Base-by-base conservation (phyloP, 371 early-diverging fungal genomes). In the Rhizopus stolonifer region DNA sequence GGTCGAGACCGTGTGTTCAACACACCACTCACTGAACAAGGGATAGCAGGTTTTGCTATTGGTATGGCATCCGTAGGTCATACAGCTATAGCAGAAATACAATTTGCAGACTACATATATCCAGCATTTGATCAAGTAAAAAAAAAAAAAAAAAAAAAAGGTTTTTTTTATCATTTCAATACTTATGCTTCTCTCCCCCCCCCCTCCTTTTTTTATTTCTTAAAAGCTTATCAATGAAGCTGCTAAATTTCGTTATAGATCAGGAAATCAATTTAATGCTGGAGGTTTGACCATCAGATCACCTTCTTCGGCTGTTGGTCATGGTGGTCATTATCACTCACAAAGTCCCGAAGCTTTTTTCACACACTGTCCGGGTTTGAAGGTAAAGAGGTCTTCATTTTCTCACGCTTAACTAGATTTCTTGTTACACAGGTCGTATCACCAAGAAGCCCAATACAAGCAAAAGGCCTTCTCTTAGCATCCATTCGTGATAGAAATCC, bases 21-120 rank as follows among this genome's bases (percentile, higher is more conserved):
- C 79, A 94, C 96, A 11, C 99, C 98, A 8, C 68, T 98, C 58
- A 89, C 94, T 11, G 98, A 98, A 69, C 96, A 96, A 69, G 99
- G 95, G 23, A 91, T 98, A 57, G 95, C 92, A 23, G 99, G 97
- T 31, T 98, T 98, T 68, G 98, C 85, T n/a, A 92, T 98, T 56
- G 99, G 99, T 31, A 83, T 96, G 87, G 99, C 99, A 0, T 80
- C 97, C 23, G 89, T 91, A 64, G 99, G 99, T 14, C 91, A 92
- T 60, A 96, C 98, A 4, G 94, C 98, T 24, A 94, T 98, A 59
- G 98, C 98, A 21, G 99, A 98, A 69, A 97, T 98, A 44, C 98
- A 98, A 76, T 98, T 98, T 79, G 99, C 96, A 11, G 97, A 98
- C 68, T 97, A 96, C 58, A 93, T 98, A 9, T 96, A 92, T 70